Evolutionary conservation across 257 asterid species (phyloP), one percentile per base, ranked within the genome.

Genomic region (Datura wrightii): DNA sequence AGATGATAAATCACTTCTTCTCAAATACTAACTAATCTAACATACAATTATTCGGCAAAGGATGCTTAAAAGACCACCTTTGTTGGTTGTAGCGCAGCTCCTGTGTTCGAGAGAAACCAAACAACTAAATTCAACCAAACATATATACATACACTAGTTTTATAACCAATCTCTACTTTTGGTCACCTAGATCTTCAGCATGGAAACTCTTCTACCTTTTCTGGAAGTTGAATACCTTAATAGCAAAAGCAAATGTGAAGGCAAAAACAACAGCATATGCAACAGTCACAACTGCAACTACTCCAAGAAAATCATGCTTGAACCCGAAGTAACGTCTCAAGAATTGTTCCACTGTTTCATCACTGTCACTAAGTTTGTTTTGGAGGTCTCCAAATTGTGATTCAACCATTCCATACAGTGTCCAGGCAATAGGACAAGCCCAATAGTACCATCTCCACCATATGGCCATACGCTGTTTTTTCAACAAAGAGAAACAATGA

Each of bases 381-480:
- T 84, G 80, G 0, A 87, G 41, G 15, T 94, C 94, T 67, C 95
- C 97, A 48, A 88, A 94, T 60, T 94, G 97, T 2, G 98, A 85
- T 8, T 85, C 84, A 13, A 93, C 79, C 66, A 93, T 41, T 1
- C 97, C 98, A 37, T 94, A 92, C 88, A 93, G 82, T 7, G 97
- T 92, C 84, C 92, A 93, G 7, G 97, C 87, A 15, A 92, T 79
- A 0, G 98, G 97, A 6, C 90, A 86, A 44, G 78, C 90, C 95
- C 95, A 94, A 69, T 91, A 94, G 89, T 90, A 91, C 98, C 98
- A 94, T 90, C 97, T 91, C 97, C 97, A 94, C 95, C 94, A 94
- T 5, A 92, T 36, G 1, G 97, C 94, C 8, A 94, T 92, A 62
- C 91, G 87, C 98, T 94, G 93, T 34, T 89, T 82, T 36, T 7